phyloP scores from a whole-genome alignment of 495 filamentous ascomycete genomes.

The Penicillium samsonianum region DNA sequence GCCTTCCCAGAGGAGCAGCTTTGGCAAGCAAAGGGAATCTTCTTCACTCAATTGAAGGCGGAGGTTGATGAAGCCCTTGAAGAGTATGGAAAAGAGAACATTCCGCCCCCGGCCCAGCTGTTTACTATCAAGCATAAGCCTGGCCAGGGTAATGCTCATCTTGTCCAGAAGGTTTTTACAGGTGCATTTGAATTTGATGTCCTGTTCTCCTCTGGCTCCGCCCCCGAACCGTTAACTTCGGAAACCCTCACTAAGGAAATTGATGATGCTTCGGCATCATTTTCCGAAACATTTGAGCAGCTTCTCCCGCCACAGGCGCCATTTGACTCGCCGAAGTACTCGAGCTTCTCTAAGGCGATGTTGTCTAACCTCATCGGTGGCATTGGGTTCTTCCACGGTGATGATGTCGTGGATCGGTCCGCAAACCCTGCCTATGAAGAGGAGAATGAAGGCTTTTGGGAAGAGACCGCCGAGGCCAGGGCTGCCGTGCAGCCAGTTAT shows the following conservation, averaged over 20 bases:
- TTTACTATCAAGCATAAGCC: constrained; percentile 75
- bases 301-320: constrained; percentile 75
- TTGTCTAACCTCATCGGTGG: constrained; percentile 94
- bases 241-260: constrained; percentile 71
- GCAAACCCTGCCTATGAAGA: constrained; percentile 91
- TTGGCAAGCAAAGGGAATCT: constrained; percentile 83
- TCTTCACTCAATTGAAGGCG: constrained; percentile 77
- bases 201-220: constrained; percentile 81
- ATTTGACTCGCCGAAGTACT: constrained; percentile 71
- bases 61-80: constrained; percentile 68
- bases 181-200: constrained; percentile 79
- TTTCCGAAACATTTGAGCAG: constrained; percentile 71
- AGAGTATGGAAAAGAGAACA: constrained; percentile 66
- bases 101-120: constrained; percentile 81
- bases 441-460: constrained; percentile 96
- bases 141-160: constrained; percentile 76
- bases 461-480: constrained; percentile 79
- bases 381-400: constrained; percentile 92
- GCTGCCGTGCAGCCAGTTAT: constrained; percentile 59
- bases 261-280: constrained; percentile 61
- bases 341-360: constrained; percentile 81
- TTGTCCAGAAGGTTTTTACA: constrained; percentile 90
- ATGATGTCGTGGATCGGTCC: constrained; percentile 83
- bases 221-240: constrained; percentile 59
- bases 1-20: constrained; percentile 65